Base-by-base conservation (phyloP, 2,329 filamentous ascomycete genomes). In the Hypoxylon sp. region DNA sequence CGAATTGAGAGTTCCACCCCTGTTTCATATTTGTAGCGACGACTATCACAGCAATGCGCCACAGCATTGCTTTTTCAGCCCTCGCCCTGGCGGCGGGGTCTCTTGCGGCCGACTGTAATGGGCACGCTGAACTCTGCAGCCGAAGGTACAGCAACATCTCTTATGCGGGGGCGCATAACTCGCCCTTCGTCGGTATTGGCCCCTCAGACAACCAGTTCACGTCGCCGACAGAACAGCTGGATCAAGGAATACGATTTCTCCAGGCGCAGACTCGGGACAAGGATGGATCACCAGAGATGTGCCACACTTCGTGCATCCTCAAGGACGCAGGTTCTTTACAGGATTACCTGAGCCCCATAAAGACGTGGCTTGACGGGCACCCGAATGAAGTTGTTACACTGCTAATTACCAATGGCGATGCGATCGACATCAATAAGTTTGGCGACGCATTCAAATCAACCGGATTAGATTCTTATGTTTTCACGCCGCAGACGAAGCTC, bases 111-210 rank as follows among this genome's bases (percentile, higher is more conserved):
- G 67, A 74, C 70, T 91, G 89, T 80, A 91, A 91, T 74, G 88
- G 88, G 67, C 81, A 84, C 59, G 73, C 84, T 1, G 83, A 83
- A 42, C 85, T 88, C 60, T 91, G 89, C 79, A 76, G 77, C 52
- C 84, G 86, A 42, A 79, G 77, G 46, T 91, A 91, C 80, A 87
- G 87, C 68, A 84, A 89, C 39, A 77, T 91, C 59, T 86, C 86
- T n/a, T 85, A 87, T 65, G 80, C 90, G 17, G 91, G 89, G 24
- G 84, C 90, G 5, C 91, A 92, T 79, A 86, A 92, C 80, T 87
- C 86, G 13, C 85, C 88, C 39, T 92, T 92, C 74, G 85, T 90
- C 44, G 88, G 90, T 44, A 71, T 81, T 55, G 73, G 84, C 8
- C 83, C 83, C 0, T 78, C 83, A 63, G 80, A 90, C 66, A 90